Percentiles rank a stretch among this genome's conserved stretches.
These are phyloP conservation scores for Naganishia sp. DNA, from an alignment of 1,284 basidiomycete genomes.

Conservation along the genomic window DNA sequence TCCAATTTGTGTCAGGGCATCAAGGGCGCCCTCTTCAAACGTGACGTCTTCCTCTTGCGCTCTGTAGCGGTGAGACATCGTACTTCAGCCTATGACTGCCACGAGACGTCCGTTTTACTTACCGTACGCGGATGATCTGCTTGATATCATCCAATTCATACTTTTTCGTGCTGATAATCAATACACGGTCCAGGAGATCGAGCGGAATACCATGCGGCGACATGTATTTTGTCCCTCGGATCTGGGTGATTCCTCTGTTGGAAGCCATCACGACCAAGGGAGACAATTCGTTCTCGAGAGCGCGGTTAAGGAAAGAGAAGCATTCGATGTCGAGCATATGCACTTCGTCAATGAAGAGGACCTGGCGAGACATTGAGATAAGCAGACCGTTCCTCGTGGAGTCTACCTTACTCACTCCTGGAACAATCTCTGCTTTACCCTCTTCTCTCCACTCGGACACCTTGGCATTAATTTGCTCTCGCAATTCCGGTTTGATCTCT, in stretches of 20 bases:
- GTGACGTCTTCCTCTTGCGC: conserved; percentile 95
- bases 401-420: conserved; percentile 68
- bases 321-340: conserved; percentile 99
- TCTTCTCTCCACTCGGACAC: conserved; percentile 98
- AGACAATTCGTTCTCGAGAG: conserved; percentile 87
- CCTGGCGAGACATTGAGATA: conserved; percentile 56
- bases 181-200: conserved; percentile 88
- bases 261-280: conserved; percentile 98
- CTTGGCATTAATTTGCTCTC: conserved; percentile 95
- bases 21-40: conserved; percentile 71
- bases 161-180: conserved; percentile 93
- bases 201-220: conserved; percentile 93
- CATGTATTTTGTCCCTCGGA: conserved; percentile 91
- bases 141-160: conserved; percentile 82
- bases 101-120: conserved; percentile 26
- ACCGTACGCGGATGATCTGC: conserved; percentile 91
- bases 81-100: background rate
- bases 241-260: conserved; percentile 90
- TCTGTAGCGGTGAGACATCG: conserved; percentile 53
- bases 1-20: conserved; percentile 81
- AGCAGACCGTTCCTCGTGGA: background rate
- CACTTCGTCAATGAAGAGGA: conserved; percentile 90
- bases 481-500: conserved; percentile 95
- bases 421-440: conserved; percentile 96
- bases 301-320: conserved; percentile 96